Evolutionary conservation across 192 early-diverging fungal species (phyloP).

Genomic region (Dissophora globulifera): DNA sequence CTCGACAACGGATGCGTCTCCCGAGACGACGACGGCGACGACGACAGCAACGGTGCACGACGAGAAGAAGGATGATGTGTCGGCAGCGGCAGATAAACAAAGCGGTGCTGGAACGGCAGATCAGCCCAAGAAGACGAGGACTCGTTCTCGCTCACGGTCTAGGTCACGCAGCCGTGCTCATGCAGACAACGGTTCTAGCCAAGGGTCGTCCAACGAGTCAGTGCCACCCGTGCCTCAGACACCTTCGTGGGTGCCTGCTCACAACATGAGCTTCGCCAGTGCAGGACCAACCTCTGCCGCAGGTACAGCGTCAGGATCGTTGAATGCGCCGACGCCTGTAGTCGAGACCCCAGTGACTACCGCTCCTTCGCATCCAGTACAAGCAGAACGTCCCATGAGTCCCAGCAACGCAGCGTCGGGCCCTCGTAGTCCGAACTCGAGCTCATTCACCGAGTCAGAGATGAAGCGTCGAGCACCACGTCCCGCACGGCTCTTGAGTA

Average conservation of each 20-base stretch:
- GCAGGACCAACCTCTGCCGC: constrained; percentile 4
- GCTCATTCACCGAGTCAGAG: constrained; percentile 18
- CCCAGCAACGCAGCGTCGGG: constrained; percentile 1
- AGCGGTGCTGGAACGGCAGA: background rate
- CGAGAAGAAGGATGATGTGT: constrained; percentile 11
- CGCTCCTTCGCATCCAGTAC: background rate
- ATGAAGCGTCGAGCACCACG: constrained; percentile 49
- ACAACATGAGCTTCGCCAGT: constrained; percentile 33
- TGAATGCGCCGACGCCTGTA: background rate
- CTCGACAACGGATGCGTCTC: too few relatives aligned
- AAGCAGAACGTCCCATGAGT: constrained; percentile 16
- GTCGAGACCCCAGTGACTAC: background rate
- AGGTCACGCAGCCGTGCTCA: constrained; percentile 32
- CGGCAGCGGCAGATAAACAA: too few relatives aligned
- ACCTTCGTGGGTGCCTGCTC: constrained; percentile 43
- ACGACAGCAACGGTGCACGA: too few relatives aligned
- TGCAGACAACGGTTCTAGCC: constrained; percentile 34
- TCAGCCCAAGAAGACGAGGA: constrained; percentile 36
- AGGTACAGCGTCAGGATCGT: constrained; percentile 5
- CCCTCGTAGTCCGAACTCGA: background rate
- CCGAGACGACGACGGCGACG: too few relatives aligned
- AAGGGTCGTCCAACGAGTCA: constrained; percentile 26
- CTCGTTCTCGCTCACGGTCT: constrained; percentile 44
- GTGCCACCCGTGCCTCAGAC: constrained; percentile 49
- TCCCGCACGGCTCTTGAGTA: constrained; percentile 41